These are phyloP conservation scores for Pythium phragmiticola DNA, from an alignment of 352 stramenopile genomes.

Conservation along the genomic window DNA sequence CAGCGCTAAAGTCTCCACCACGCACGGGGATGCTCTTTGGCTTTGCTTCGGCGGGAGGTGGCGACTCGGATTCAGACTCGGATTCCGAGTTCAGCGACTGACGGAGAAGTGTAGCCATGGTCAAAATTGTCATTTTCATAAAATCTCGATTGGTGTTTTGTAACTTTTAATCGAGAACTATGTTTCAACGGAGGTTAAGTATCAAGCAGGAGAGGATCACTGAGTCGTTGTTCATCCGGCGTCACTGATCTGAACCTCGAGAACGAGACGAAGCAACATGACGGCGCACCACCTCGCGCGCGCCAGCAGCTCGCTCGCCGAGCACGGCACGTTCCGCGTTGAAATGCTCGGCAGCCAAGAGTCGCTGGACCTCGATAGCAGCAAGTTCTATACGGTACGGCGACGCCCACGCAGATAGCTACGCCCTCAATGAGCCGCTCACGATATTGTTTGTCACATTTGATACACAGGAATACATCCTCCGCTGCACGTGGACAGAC, in stretches of 20 bases:
- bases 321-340: conserved; percentile 64
- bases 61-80: conserved; percentile 48
- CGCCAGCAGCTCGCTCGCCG: conserved; percentile 22
- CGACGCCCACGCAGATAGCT: not conserved
- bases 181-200: not conserved
- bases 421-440: not conserved
- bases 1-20: not conserved
- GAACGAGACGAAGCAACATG: conserved; percentile 16
- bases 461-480: conserved; percentile 67
- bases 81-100: conserved; percentile 54
- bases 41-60: conserved; percentile 38
- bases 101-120: conserved; percentile 29
- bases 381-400: conserved; percentile 84
- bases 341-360: conserved; percentile 79
- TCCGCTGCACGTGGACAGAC: conserved; percentile 71
- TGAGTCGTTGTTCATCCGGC: not conserved
- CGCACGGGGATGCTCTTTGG: conserved; percentile 54
- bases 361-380: conserved; percentile 78
- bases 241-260: conserved; percentile 8
- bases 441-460: not conserved
- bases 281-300: conserved; percentile 19
- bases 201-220: conserved; percentile 1
- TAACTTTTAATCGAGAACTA: conserved; percentile 3
- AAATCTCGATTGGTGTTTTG: conserved; percentile 1
- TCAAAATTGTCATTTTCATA: not conserved